phyloP scores from a whole-genome alignment of 2,329 filamentous ascomycete species.

The Beauveria brongniartii region DNA sequence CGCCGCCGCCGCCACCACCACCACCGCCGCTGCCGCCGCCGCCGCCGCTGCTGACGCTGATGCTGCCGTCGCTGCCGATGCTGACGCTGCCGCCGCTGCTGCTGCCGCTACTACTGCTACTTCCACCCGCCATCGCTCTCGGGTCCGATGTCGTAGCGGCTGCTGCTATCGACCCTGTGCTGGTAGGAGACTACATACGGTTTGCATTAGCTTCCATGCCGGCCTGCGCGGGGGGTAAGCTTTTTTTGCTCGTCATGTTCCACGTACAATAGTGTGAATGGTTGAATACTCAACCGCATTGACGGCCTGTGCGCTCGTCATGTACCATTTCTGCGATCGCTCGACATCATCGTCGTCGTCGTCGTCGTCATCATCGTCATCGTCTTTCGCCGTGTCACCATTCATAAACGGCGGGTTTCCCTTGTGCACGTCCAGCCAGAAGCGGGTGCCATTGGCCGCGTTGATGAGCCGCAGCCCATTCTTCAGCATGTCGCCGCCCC shows the following conservation, averaged over 20 bases:
- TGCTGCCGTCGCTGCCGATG: background rate
- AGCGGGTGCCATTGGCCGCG: conserved; percentile 23
- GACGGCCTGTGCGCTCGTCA: conserved; percentile 22
- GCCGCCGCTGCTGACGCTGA: background rate
- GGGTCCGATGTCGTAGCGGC: conserved; percentile 6
- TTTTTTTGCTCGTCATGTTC: background rate
- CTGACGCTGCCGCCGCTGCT: background rate
- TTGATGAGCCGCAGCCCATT: conserved; percentile 24
- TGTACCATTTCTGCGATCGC: conserved; percentile 26
- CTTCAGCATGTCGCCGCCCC: conserved; percentile 18
- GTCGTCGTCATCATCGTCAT: conserved; percentile 18
- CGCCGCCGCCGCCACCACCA: background rate
- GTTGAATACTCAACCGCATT: conserved; percentile 27
- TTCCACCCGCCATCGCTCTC: background rate
- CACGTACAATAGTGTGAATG: conserved; percentile 21
- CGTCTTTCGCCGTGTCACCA: conserved; percentile 11
- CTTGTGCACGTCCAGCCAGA: conserved; percentile 25
- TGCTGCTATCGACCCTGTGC: conserved; percentile 9
- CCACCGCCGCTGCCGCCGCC: background rate
- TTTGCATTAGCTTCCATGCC: no score
- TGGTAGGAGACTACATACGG: background rate
- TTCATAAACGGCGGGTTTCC: conserved; percentile 24
- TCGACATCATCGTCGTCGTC: conserved; percentile 18
- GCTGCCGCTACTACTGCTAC: background rate
- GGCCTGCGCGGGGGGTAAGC: no score